Conservation (phyloP, 768 basidiomycete genomes). For the Cystoderma amianthinum region DNA sequence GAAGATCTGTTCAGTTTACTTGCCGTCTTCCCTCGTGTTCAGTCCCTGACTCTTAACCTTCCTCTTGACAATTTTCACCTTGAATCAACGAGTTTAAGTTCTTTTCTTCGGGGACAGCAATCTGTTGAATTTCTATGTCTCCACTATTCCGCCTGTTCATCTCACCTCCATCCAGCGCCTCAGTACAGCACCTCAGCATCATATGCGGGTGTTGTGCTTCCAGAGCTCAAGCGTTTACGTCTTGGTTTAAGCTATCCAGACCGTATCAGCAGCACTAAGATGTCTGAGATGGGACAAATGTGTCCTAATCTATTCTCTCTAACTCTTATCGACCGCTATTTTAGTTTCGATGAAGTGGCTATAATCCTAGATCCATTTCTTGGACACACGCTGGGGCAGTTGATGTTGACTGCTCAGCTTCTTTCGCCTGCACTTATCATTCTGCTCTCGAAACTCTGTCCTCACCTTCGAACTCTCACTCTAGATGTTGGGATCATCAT, state of each 20-base stretch:
- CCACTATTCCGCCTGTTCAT: neutral
- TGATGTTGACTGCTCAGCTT: neutral
- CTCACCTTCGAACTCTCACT: neutral
- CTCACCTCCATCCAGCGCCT: neutral
- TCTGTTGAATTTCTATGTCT: neutral
- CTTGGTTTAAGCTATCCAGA: neutral
- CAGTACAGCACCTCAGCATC: neutral
- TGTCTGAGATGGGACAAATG: neutral
- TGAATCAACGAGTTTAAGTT: neutral
- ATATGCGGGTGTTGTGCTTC: neutral
- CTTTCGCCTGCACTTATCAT: neutral
- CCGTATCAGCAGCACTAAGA: neutral
- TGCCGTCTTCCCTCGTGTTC: constrained; percentile 4
- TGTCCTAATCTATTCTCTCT: neutral
- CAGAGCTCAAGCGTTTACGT: neutral
- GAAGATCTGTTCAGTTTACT: neutral
- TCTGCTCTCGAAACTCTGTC: neutral
- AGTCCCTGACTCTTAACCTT: neutral
- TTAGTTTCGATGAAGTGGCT: neutral
- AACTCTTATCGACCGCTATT: neutral
- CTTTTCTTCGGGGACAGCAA: neutral
- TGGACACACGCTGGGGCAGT: neutral
- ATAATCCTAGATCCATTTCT: neutral
- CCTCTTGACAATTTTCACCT: neutral
- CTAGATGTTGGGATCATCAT: neutral